Evolutionary conservation across 1,284 basidiomycete species (phyloP).

Genomic region (Pseudozyma pruni): DNA sequence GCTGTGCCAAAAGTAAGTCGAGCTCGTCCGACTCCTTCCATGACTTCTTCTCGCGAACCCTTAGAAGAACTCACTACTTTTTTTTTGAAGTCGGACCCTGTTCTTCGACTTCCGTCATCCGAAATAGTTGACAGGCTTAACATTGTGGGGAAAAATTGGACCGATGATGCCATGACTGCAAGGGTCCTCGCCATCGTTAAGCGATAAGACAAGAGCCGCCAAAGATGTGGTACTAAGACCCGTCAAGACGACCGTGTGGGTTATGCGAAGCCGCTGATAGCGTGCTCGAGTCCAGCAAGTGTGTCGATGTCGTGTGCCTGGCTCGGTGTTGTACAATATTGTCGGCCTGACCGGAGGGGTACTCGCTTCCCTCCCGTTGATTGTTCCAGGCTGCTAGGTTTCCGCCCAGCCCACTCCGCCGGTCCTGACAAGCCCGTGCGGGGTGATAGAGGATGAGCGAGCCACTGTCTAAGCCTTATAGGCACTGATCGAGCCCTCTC

Average conservation of each 20-base stretch:
- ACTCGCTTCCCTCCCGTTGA: conserved; percentile 4
- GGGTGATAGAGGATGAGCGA: not conserved
- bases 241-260: conserved; percentile 15
- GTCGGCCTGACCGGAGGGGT: conserved; percentile 28
- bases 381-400: not conserved
- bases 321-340: not conserved
- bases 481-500: conserved; percentile 1
- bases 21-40: not conserved
- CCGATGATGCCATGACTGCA: conserved; percentile 37
- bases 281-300: too few relatives aligned
- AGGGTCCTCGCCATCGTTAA: conserved; percentile 36
- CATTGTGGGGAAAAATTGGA: not conserved
- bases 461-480: conserved; percentile 2
- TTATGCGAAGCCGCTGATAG: conserved; percentile 10
- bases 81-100: conserved; percentile 31
- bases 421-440: conserved; percentile 7
- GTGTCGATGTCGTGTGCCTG: conserved; percentile 47
- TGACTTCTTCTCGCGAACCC: conserved; percentile 1
- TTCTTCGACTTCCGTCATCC: not conserved
- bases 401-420: conserved; percentile 2
- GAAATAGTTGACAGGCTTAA: not conserved
- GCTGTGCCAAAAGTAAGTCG: too few relatives aligned
- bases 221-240: not conserved
- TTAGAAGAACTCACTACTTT: conserved; percentile 36
- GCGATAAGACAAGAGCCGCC: conserved; percentile 15